These are phyloP conservation scores for Flagelloscypha sp. DNA, from an alignment of 768 basidiomycete species.

Conservation along the genomic window DNA sequence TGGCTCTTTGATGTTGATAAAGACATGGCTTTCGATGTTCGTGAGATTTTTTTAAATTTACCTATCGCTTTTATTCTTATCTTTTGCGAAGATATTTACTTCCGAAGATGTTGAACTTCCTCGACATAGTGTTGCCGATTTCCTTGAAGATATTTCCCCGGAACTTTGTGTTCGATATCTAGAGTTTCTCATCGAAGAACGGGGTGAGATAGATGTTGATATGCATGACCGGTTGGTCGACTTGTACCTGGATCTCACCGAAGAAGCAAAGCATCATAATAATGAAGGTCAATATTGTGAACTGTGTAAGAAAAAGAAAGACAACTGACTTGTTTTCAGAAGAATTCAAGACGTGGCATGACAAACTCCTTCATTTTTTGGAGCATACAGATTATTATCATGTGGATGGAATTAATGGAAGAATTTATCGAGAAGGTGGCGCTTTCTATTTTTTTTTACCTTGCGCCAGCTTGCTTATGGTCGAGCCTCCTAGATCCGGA, in stretches of 20 bases:
- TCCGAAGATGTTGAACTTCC: slow-evolving; percentile 94
- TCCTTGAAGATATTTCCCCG: slow-evolving; percentile 64
- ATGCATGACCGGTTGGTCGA: slow-evolving; percentile 91
- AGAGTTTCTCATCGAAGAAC: slow-evolving; percentile 73
- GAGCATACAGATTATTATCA: slow-evolving; percentile 60
- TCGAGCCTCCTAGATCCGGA: too few species aligned
- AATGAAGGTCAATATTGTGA: slow-evolving; percentile 42
- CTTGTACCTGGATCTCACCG: slow-evolving; percentile 68
- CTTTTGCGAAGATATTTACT: slow-evolving; percentile 68
- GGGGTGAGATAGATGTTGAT: slow-evolving; percentile 52
- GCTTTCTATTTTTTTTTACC: not conserved
- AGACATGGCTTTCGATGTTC: slow-evolving; percentile 75
- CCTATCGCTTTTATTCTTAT: not conserved
- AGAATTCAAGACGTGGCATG: slow-evolving; percentile 42
- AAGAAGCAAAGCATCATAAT: slow-evolving; percentile 45
- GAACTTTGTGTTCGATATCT: slow-evolving; percentile 71
- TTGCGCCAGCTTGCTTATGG: slow-evolving; percentile 1
- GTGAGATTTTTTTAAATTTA: slow-evolving; percentile 8
- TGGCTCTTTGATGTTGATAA: slow-evolving; percentile 81
- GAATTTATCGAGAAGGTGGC: slow-evolving; percentile 71
- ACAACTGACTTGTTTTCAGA: slow-evolving; percentile 26
- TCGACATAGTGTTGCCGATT: slow-evolving; percentile 62
- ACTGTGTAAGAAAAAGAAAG: not conserved
- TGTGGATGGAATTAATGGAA: slow-evolving; percentile 71
- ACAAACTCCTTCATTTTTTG: slow-evolving; percentile 73